phyloP scores from a whole-genome alignment of 1,139 yeast species.

The Magnusiomyces starmeri region DNA sequence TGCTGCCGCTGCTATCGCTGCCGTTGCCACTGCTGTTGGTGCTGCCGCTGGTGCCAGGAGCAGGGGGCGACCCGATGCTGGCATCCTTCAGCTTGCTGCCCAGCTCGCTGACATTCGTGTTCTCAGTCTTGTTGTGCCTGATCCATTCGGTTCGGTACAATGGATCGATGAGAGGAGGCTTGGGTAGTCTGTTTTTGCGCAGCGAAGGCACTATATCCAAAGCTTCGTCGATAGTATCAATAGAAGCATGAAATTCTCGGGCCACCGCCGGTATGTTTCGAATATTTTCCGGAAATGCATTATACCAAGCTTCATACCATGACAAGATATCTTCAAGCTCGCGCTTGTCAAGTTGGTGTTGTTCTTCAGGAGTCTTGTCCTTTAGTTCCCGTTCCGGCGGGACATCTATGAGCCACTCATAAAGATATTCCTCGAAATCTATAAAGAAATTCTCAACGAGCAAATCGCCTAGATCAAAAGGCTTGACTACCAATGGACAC shows the following conservation, averaged over 20 bases:
- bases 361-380: background rate
- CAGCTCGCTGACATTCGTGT: no score
- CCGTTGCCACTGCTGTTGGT: background rate
- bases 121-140: background rate
- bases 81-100: no score
- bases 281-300: slow-evolving; percentile 25
- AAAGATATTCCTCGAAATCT: slow-evolving; percentile 29
- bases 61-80: background rate
- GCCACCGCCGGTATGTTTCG: slow-evolving; percentile 21
- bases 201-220: slow-evolving; percentile 9
- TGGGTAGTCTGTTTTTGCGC: slow-evolving; percentile 4
- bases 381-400: slow-evolving; percentile 21
- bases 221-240: slow-evolving; percentile 34
- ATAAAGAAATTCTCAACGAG: slow-evolving; percentile 31
- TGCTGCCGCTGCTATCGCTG: no score
- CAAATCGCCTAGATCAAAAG: slow-evolving; percentile 24
- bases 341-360: background rate
- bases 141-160: background rate
- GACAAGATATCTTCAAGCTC: background rate
- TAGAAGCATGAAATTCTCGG: slow-evolving; percentile 26
- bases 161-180: slow-evolving; percentile 7
- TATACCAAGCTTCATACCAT: slow-evolving; percentile 33
- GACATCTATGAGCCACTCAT: slow-evolving; percentile 28
- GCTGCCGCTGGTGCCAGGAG: background rate
- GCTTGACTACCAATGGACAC: slow-evolving; percentile 22